Base-by-base conservation (phyloP, 2,329 filamentous ascomycete species). In the Colletotrichum navitas region DNA sequence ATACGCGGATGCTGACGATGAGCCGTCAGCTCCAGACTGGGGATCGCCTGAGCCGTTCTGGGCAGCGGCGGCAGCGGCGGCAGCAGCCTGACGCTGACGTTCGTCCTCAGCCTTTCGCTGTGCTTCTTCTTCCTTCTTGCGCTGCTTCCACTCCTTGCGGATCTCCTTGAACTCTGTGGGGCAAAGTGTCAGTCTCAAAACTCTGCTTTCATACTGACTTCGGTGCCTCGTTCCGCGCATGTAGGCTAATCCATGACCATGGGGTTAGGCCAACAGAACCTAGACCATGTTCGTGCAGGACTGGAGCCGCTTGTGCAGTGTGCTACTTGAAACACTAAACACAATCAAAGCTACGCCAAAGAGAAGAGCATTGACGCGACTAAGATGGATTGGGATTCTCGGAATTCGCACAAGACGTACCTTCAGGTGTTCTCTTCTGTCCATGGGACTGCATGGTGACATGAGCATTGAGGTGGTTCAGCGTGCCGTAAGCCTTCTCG, bases 391-490 rank as follows among this genome's bases (percentile, higher is more conserved):
- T 14, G 16, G n/a, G 1, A 14, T 36, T 59, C 24, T 32, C 32
- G 5, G 14, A 10, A 1, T n/a, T 36, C 34, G 11, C 14, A 39
- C 39, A 45, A 39, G 12, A 63, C 92, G 82, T 91, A 98, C 96
- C 95, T 93, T 99, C 96, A 52, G 96, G 96, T 71, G 95, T 98
- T 75, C 96, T 90, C 85, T 99, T 99, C 76, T 90, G 87, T 14
- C 96, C 96, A 78, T 99, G 96, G 73, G 94, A 96, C 82, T 99
- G 96, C 96, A 98, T 98, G 18, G 96, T 98, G 60, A 99, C 96
- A 79, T 99, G 96, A 49, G 96, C 96, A 79, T 99, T 99, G 76
- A 99, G 82, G 81, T 99, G 96, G 82, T 99, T 99, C 73, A 99
- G 84, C 59, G 96, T 99, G 72, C 96, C 96, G 77, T 99, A 99